Base-by-base conservation (phyloP, 768 basidiomycete genomes). In the Astraeus odoratus region DNA sequence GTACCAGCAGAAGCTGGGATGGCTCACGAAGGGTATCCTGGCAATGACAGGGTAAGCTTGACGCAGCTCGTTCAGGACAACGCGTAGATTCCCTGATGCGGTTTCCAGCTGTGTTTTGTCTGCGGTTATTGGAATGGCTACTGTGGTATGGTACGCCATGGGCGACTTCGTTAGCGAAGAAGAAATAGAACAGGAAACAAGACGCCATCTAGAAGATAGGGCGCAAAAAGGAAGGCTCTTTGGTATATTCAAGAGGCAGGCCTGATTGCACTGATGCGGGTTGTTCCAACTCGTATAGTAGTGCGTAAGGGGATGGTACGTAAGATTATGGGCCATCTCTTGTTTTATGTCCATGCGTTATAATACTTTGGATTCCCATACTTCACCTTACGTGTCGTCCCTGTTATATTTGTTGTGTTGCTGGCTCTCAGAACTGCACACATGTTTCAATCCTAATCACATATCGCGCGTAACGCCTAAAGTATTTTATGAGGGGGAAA, bases 121-220 rank as follows among this genome's bases (percentile, higher is more conserved):
- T 1, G 93, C 90, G 1, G 68, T 87, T 12, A 50, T 95, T 30
- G 95, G 95, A 1, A 86, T 96, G 82, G 50, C 70, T 7, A 75
- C 79, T 1, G 87, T 95, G 24, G 68, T 80, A 30, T 98, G 93
- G 91, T 98, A 98, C 65, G 68, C 83, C 29, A 68, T 81, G 37
- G 88, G 89, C n/a, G 79, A 77, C 4, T 67, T 67, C 46, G 69
- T 88, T 48, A 75, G 83, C 36, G 90, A 91, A 33, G 81, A 81
- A 52, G 92, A 95, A 67, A 73, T 89, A 27, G 89, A 91, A 60
- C 69, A 75, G 16, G 86, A 89, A 63, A 78, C 76, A 43, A 66
- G 74, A 51, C 64, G 67, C 51, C 67, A 72, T 44, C 65, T 82
- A 8, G 81, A 74, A 22, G 72, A 66, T 43, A 91, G 86, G 68